These are phyloP conservation scores for Rhizophagus prolifer DNA, from an alignment of 192 early-diverging fungal species.

Conservation along the genomic window DNA sequence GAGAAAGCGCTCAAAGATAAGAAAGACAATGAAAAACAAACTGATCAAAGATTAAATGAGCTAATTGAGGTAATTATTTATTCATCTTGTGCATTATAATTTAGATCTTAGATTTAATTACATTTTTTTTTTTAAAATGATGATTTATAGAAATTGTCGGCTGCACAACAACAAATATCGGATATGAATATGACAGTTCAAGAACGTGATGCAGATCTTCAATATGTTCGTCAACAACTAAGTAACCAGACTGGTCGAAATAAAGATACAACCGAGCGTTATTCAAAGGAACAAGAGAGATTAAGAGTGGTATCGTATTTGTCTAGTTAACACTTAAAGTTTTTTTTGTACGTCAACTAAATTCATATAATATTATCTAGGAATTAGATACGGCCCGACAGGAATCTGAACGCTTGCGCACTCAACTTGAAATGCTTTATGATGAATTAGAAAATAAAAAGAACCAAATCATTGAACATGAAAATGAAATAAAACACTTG, in stretches of 20 bases:
- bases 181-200: constrained; percentile 33
- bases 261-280: constrained; percentile 41
- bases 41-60: constrained; percentile 30
- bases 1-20: constrained; percentile 24
- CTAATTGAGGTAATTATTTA: constrained; percentile 34
- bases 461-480: constrained; percentile 32
- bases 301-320: constrained; percentile 32
- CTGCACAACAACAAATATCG: constrained; percentile 34
- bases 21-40: constrained; percentile 33
- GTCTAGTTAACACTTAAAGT: neutral
- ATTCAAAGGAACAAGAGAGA: constrained; percentile 40
- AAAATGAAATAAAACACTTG: constrained; percentile 42
- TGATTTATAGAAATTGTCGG: constrained; percentile 33
- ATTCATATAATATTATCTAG: constrained; percentile 18
- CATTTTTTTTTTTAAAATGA: neutral
- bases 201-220: constrained; percentile 39
- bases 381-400: constrained; percentile 38
- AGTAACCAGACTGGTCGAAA: constrained; percentile 33
- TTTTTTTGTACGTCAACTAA: neutral
- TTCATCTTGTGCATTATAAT: neutral
- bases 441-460: constrained; percentile 34
- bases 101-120: neutral
- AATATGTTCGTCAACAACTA: constrained; percentile 40
- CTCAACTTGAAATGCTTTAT: constrained; percentile 20
- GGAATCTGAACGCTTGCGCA: constrained; percentile 39